Evolutionary conservation across 768 basidiomycete species (phyloP).

Genomic region (Leucocoprinus birnbaumii): DNA sequence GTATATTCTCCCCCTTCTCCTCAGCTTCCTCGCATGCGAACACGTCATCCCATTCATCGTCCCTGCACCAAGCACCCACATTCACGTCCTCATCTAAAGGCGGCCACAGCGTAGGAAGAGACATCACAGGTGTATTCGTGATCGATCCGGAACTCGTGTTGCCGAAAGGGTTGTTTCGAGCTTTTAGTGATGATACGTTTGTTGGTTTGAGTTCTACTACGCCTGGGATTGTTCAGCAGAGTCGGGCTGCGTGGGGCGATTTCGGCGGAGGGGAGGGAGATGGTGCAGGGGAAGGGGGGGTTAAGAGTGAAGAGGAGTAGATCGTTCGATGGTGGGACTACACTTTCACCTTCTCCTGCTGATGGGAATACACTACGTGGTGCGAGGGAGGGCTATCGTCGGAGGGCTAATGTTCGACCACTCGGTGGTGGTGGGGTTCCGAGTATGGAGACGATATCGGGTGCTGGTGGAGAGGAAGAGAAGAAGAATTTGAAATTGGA

Average conservation of each 20-base stretch:
- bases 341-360: too few species aligned
- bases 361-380: too few species aligned
- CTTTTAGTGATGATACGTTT: constrained; percentile 1
- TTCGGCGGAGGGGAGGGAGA: background rate
- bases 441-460: background rate
- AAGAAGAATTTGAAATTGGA: constrained; percentile 36
- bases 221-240: background rate
- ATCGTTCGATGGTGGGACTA: background rate
- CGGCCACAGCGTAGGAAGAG: background rate
- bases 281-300: background rate
- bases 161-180: constrained; percentile 2
- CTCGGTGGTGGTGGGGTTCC: background rate
- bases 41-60: background rate
- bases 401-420: too few species aligned
- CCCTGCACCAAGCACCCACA: background rate
- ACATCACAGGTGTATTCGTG: constrained; percentile 11
- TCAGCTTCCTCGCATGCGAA: background rate
- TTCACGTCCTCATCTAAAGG: background rate
- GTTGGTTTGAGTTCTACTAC: background rate
- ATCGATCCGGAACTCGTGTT: constrained; percentile 13
- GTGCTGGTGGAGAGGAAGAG: background rate
- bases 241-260: too few species aligned
- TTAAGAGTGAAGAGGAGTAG: background rate
- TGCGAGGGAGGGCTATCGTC: too few species aligned
- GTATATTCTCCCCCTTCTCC: background rate